A percentile compares a stretch with the other conserved stretches of the same genome.
Evolutionary conservation across 495 filamentous ascomycete genomes (phyloP).

Genomic region (Margaritispora aquatica): DNA sequence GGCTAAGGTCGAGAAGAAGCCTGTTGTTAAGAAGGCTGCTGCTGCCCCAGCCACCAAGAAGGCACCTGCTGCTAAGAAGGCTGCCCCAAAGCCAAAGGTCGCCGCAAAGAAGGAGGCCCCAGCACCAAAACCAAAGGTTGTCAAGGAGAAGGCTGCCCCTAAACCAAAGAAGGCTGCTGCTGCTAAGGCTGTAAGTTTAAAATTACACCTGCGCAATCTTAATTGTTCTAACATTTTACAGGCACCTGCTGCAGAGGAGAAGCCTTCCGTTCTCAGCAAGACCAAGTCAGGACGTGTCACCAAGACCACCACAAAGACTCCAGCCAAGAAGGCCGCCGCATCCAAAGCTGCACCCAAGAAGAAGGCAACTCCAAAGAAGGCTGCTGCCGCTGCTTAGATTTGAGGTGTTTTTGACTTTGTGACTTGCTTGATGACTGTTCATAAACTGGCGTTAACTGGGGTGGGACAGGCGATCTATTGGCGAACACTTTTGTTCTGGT

Average conservation of each 20-base stretch:
- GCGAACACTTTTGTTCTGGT: background rate
- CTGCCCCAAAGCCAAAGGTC: slow-evolving; percentile 24
- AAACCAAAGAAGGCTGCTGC: slow-evolving; percentile 58
- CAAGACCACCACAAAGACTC: slow-evolving; percentile 55
- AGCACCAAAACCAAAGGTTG: slow-evolving; percentile 43
- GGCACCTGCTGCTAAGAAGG: slow-evolving; percentile 50
- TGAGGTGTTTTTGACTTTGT: background rate
- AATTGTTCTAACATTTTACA: slow-evolving; percentile 30
- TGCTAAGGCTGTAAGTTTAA: slow-evolving; percentile 26
- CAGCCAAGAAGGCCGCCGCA: slow-evolving; percentile 44
- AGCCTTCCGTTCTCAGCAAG: slow-evolving; percentile 60
- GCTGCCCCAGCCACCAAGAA: slow-evolving; percentile 49
- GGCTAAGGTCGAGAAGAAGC: slow-evolving; percentile 39
- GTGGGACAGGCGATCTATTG: background rate
- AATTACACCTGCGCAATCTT: background rate
- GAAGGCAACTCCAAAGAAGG: slow-evolving; percentile 44
- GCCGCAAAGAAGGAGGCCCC: slow-evolving; percentile 17
- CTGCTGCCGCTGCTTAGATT: slow-evolving; percentile 26
- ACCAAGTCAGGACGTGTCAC: slow-evolving; percentile 80
- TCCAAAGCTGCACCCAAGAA: slow-evolving; percentile 44
- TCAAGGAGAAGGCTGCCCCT: slow-evolving; percentile 29
- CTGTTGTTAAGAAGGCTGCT: slow-evolving; percentile 25
- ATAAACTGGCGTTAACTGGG: slow-evolving; percentile 11
- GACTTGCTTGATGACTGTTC: slow-evolving; percentile 2
- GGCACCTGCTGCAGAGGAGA: slow-evolving; percentile 53